These are phyloP conservation scores for Leucoagaricus sp. DNA, from an alignment of 1,284 basidiomycete species.

Conservation along the genomic window DNA sequence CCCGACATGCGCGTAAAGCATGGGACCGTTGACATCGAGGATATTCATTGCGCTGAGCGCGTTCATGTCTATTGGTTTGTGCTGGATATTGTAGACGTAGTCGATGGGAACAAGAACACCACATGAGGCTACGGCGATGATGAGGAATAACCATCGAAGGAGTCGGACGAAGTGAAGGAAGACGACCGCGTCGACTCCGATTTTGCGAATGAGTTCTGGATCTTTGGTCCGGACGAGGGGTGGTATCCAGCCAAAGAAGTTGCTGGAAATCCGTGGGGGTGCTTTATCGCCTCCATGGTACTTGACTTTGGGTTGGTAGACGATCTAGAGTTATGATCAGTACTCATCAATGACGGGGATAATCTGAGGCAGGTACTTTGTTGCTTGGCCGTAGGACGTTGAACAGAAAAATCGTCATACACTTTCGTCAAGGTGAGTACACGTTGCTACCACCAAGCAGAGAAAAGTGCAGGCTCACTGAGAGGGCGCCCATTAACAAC, in stretches of 20 bases:
- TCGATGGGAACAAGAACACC: slow-evolving; percentile 83
- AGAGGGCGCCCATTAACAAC: slow-evolving; percentile 67
- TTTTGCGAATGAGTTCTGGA: slow-evolving; percentile 84
- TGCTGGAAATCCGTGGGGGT: slow-evolving; percentile 80
- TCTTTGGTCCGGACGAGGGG: slow-evolving; percentile 87
- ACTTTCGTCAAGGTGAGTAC: slow-evolving; percentile 32
- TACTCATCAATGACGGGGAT: background rate
- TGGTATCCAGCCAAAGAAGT: slow-evolving; percentile 85
- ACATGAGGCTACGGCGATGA: slow-evolving; percentile 67
- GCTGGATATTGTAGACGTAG: slow-evolving; percentile 60
- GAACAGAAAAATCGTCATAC: slow-evolving; percentile 69
- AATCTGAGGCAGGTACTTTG: slow-evolving; percentile 47
- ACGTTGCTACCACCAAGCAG: background rate
- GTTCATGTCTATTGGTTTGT: slow-evolving; percentile 56
- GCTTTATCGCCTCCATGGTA: slow-evolving; percentile 83
- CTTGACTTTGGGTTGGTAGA: slow-evolving; percentile 87
- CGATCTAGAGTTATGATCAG: slow-evolving; percentile 32
- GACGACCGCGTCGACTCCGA: slow-evolving; percentile 93
- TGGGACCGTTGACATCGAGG: slow-evolving; percentile 65
- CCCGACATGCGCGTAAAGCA: slow-evolving; percentile 76
- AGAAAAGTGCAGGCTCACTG: slow-evolving; percentile 47
- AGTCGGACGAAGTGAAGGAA: slow-evolving; percentile 93
- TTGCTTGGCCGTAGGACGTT: slow-evolving; percentile 80
- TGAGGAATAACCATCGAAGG: slow-evolving; percentile 77
- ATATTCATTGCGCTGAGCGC: slow-evolving; percentile 78